These are phyloP conservation scores for Juncus inflexus DNA, from an alignment of 176 grass and related monocot genomes.

Conservation along the genomic window DNA sequence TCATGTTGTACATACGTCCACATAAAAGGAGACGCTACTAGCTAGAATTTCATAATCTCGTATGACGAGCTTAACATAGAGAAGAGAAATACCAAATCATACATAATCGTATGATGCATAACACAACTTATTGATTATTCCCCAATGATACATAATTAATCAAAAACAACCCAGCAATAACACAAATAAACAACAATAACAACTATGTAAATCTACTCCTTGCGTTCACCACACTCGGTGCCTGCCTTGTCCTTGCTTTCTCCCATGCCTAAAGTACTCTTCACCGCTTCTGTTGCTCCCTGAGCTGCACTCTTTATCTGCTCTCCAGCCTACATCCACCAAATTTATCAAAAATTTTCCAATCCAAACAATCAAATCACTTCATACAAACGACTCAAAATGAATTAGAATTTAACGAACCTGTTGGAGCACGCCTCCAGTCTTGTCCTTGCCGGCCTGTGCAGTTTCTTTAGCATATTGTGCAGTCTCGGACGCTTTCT, in stretches of 20 bases:
- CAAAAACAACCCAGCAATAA: constrained; percentile 5
- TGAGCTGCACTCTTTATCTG: constrained; percentile 47
- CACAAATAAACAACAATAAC: background rate
- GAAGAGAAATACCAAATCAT: too few relatives aligned
- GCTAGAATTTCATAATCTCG: too few relatives aligned
- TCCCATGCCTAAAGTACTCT: constrained; percentile 52
- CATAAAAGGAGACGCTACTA: too few relatives aligned
- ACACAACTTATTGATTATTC: too few relatives aligned
- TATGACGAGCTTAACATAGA: too few relatives aligned
- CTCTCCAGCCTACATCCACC: constrained; percentile 32
- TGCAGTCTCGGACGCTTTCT: constrained; percentile 35
- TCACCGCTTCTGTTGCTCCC: constrained; percentile 42
- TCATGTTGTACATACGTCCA: too few relatives aligned
- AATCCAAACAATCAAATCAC: background rate
- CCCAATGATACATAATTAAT: background rate
- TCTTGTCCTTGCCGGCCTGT: constrained; percentile 46
- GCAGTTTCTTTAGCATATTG: constrained; percentile 42
- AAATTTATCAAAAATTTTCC: background rate
- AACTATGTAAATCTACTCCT: constrained; percentile 12
- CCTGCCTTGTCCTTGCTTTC: constrained; percentile 30
- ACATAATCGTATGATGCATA: too few relatives aligned
- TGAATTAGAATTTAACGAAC: constrained; percentile 15
- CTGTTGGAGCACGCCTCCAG: constrained; percentile 48
- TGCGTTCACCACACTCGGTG: constrained; percentile 28
- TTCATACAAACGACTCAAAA: background rate